Percentiles rank a stretch among this genome's conserved stretches.
These are phyloP conservation scores for Candolleomyces eurysporus DNA, from an alignment of 768 basidiomycete genomes.

Conservation along the genomic window DNA sequence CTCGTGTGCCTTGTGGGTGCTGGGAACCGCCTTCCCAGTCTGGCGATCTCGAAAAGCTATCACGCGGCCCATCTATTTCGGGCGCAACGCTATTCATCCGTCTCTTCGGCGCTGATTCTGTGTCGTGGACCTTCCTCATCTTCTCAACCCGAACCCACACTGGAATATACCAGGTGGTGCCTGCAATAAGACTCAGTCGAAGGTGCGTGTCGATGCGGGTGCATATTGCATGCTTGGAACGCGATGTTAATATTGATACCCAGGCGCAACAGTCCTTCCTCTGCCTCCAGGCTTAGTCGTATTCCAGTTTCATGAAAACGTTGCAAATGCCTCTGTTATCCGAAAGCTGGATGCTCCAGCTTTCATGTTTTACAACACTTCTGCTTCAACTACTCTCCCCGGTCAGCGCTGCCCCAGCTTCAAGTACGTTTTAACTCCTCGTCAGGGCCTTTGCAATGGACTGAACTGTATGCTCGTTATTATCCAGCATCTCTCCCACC, in stretches of 20 bases:
- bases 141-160: too few species aligned
- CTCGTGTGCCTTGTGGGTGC: not conserved
- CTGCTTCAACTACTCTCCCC: not conserved
- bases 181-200: too few species aligned
- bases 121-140: too few species aligned
- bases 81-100: conserved; percentile 1
- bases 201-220: too few species aligned
- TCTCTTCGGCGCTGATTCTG: not conserved
- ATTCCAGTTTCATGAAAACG: too few species aligned
- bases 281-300: too few species aligned
- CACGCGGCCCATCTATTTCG: conserved; percentile 9
- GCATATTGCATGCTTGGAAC: too few species aligned
- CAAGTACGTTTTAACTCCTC: not conserved
- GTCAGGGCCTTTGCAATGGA: not conserved
- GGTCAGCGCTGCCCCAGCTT: not conserved
- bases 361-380: not conserved
- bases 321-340: not conserved
- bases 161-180: too few species aligned
- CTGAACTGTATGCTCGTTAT: not conserved
- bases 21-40: not conserved
- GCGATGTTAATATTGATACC: too few species aligned
- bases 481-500: conserved; percentile 42
- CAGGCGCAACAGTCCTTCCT: too few species aligned
- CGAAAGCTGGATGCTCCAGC: not conserved
- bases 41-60: conserved; percentile 3